These are phyloP conservation scores for Yarrowia phangngaensis DNA, from an alignment of 805 yeast species.

Conservation along the genomic window DNA sequence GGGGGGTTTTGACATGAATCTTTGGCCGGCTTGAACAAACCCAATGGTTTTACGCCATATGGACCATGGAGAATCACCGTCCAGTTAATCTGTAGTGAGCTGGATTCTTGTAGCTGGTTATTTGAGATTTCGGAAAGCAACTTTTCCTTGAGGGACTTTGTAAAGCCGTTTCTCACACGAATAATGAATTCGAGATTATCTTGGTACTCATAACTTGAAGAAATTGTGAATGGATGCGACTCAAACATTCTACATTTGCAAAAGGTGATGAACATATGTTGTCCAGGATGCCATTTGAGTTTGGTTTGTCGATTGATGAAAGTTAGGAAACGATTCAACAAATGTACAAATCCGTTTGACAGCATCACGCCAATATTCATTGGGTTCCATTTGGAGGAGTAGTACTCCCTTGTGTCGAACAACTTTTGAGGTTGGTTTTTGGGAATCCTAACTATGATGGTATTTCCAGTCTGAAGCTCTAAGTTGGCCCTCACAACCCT, in stretches of 20 bases:
- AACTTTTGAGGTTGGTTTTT: slow-evolving; percentile 4
- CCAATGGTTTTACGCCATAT: slow-evolving; percentile 32
- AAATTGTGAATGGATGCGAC: slow-evolving; percentile 35
- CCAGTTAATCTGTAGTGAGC: slow-evolving; percentile 5
- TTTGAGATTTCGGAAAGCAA: slow-evolving; percentile 2
- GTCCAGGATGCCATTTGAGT: slow-evolving; percentile 32
- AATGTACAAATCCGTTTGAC: not conserved
- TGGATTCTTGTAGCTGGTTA: not conserved
- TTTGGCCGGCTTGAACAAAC: slow-evolving; percentile 14
- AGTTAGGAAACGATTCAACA: slow-evolving; percentile 16
- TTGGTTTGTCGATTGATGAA: slow-evolving; percentile 6
- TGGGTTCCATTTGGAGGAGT: not conserved
- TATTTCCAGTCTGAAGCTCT: slow-evolving; percentile 30
- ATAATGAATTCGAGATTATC: slow-evolving; percentile 35
- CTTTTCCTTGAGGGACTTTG: slow-evolving; percentile 30
- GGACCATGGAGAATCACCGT: slow-evolving; percentile 33
- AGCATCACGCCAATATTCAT: not conserved
- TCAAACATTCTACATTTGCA: slow-evolving; percentile 30
- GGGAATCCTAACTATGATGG: slow-evolving; percentile 29
- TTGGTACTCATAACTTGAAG: slow-evolving; percentile 28
- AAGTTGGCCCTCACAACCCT: slow-evolving; percentile 28
- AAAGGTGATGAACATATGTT: slow-evolving; percentile 33
- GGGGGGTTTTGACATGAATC: not conserved
- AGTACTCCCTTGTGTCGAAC: not conserved
- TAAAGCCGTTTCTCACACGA: slow-evolving; percentile 38